phyloP scores from a whole-genome alignment of 148 eudicot species.

The Oxyria digyna region DNA sequence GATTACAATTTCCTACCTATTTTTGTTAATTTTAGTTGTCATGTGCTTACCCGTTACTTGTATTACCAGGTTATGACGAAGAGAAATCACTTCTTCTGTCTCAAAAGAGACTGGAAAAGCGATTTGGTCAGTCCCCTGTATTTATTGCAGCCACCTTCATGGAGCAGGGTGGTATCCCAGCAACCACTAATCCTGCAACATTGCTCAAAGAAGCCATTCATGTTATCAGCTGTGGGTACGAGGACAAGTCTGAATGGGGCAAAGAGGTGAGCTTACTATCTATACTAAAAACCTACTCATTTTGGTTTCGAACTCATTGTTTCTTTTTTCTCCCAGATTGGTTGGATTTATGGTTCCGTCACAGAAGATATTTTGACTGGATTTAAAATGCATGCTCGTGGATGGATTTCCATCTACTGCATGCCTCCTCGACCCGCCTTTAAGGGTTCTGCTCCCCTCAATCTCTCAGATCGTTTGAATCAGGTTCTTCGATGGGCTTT shows the following conservation, averaged over 20 bases:
- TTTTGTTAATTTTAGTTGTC: neutral
- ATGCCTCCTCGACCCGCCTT: constrained; percentile 61
- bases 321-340: constrained; percentile 29
- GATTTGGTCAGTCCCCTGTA: constrained; percentile 92
- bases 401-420: constrained; percentile 58
- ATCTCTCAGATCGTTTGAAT: constrained; percentile 62
- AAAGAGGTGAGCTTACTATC: constrained; percentile 53
- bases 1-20: neutral
- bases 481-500: constrained; percentile 71
- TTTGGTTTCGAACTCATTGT: neutral
- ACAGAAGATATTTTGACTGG: constrained; percentile 66
- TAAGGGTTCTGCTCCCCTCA: constrained; percentile 63
- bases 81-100: constrained; percentile 88
- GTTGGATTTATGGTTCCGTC: constrained; percentile 64
- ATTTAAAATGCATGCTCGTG: constrained; percentile 61
- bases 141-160: constrained; percentile 88
- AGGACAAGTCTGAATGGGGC: constrained; percentile 92
- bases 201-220: constrained; percentile 87
- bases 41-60: neutral
- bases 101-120: constrained; percentile 86
- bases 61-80: constrained; percentile 63
- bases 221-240: constrained; percentile 89
- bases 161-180: constrained; percentile 88
- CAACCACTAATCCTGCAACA: constrained; percentile 72
- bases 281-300: neutral